Conservation (phyloP, 2,329 filamentous ascomycete genomes). For the Ilyonectria destructans region DNA sequence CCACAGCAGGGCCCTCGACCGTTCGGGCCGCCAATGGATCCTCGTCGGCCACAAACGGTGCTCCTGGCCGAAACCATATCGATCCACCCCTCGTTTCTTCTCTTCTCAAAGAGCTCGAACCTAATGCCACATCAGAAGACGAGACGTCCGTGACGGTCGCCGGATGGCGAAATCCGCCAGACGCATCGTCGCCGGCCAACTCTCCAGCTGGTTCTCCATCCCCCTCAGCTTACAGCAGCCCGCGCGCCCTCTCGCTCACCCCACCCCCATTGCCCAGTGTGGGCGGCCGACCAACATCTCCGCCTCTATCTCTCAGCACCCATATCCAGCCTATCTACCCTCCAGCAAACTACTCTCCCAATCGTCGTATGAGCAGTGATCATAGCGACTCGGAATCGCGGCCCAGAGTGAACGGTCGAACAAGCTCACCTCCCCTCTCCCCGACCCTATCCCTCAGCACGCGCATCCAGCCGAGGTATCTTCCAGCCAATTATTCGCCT, state of each 20-base stretch:
- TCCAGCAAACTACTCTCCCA: conserved; percentile 82
- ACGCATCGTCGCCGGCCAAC: conserved; percentile 73
- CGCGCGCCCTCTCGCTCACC: conserved; percentile 77
- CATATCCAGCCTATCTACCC: conserved; percentile 83
- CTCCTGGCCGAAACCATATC: conserved; percentile 53
- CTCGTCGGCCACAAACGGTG: conserved; percentile 43
- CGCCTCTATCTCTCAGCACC: conserved; percentile 77
- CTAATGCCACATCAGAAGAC: conserved; percentile 72
- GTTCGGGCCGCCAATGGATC: conserved; percentile 35
- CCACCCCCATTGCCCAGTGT: conserved; percentile 77
- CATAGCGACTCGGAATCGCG: conserved; percentile 71
- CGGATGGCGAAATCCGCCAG: conserved; percentile 52
- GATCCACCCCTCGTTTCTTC: conserved; percentile 89
- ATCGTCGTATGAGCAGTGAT: conserved; percentile 60
- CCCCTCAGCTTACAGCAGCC: conserved; percentile 77
- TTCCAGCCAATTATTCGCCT: conserved; percentile 82
- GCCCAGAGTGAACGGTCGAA: conserved; percentile 66
- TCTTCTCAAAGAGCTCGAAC: conserved; percentile 89
- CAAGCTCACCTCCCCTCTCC: conserved; percentile 79
- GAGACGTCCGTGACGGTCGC: conserved; percentile 56
- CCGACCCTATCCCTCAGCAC: conserved; percentile 75
- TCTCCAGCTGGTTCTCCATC: conserved; percentile 78
- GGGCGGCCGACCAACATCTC: conserved; percentile 73
- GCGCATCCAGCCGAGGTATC: conserved; percentile 81
- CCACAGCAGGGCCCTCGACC: conserved; percentile 35